phyloP scores from a whole-genome alignment of 495 filamentous ascomycete species.

The Aspergillus sparsus region DNA sequence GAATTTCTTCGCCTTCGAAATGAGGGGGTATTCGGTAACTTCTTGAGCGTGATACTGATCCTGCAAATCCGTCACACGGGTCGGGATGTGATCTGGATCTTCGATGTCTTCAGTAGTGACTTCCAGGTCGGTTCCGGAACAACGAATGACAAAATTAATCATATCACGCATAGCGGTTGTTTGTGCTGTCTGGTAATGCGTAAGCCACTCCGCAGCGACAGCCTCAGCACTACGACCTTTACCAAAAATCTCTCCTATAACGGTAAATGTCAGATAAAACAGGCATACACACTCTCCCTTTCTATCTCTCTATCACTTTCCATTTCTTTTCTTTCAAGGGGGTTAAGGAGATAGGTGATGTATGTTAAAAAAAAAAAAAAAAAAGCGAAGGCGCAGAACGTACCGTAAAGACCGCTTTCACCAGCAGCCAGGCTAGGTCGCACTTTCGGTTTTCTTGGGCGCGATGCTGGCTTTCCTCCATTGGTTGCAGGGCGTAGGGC shows the following conservation, averaged over 20 bases:
- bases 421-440: constrained; percentile 64
- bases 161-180: constrained; percentile 72
- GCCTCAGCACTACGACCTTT: constrained; percentile 67
- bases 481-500: constrained; percentile 52
- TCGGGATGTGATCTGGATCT: constrained; percentile 78
- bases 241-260: constrained; percentile 76
- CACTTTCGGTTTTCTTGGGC: constrained; percentile 56
- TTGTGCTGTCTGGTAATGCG: constrained; percentile 68
- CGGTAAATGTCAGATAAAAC: too few species aligned
- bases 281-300: too few species aligned
- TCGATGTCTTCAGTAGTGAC: constrained; percentile 76
- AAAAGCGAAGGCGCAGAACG: constrained; percentile 25
- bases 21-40: constrained; percentile 89
- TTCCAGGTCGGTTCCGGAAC: constrained; percentile 74
- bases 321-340: too few species aligned
- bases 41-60: constrained; percentile 76
- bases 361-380: neutral
- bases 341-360: too few species aligned
- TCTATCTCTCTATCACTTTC: too few species aligned
- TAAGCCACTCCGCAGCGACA: constrained; percentile 79
- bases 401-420: constrained; percentile 77
- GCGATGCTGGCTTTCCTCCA: constrained; percentile 42
- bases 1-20: constrained; percentile 71
- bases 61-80: constrained; percentile 72
- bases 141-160: constrained; percentile 84